These are phyloP conservation scores for Verticillium tricorpus DNA, from an alignment of 2,329 filamentous ascomycete species.

Conservation along the genomic window DNA sequence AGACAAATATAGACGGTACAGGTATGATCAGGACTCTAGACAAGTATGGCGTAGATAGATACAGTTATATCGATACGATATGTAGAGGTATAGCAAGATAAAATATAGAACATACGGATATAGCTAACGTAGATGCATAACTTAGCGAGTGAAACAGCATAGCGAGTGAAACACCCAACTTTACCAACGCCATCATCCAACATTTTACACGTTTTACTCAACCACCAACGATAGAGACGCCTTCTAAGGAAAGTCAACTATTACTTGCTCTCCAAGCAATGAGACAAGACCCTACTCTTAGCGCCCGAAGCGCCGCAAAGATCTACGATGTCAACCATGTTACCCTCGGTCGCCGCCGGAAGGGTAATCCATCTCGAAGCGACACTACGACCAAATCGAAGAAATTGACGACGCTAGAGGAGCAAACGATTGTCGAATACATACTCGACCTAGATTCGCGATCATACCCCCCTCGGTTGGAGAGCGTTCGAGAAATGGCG, in stretches of 20 bases:
- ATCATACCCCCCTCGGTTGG: not conserved
- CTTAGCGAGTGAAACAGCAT: too few relatives aligned
- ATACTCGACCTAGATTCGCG: conserved; percentile 3
- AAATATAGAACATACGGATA: too few relatives aligned
- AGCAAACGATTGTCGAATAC: not conserved
- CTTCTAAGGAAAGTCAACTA: not conserved
- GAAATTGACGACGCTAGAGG: not conserved
- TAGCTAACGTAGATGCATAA: too few relatives aligned
- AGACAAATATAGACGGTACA: too few relatives aligned
- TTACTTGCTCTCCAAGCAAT: not conserved
- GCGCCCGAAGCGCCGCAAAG: too few relatives aligned
- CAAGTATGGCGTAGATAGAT: too few relatives aligned
- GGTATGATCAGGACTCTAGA: too few relatives aligned
- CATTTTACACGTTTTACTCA: too few relatives aligned
- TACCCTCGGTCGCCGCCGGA: not conserved
- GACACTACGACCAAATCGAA: not conserved
- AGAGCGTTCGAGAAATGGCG: conserved; percentile 18
- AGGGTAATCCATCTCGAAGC: not conserved
- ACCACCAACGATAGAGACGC: not conserved
- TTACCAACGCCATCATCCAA: too few relatives aligned
- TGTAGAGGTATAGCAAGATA: too few relatives aligned
- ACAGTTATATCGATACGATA: too few relatives aligned
- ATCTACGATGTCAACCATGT: not conserved
- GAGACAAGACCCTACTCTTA: not conserved
- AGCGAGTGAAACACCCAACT: too few relatives aligned